Base-by-base conservation (phyloP, 1,284 basidiomycete species). In the Pholiota adiposa region DNA sequence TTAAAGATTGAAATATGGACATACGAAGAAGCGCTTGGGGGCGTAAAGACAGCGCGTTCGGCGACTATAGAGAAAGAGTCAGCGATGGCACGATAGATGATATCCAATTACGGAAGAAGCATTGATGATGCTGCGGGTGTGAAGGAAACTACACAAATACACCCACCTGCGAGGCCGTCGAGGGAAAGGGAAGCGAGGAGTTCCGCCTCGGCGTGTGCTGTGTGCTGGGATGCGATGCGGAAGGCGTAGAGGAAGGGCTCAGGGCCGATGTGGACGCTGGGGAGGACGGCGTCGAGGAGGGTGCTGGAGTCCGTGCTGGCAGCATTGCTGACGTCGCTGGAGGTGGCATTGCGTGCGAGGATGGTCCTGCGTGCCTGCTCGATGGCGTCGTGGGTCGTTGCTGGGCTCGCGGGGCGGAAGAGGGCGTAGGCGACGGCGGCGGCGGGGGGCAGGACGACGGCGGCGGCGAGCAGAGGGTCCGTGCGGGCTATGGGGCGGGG, bases 301-400 rank as follows among this genome's bases (percentile, higher is more conserved):
- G 73, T 33, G 60, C 14, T 25, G 44, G 25, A 27, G 9, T 23
- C 16, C 2, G 11, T 27, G 25, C 12, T 46, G 23, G 21, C 9
- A 12, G 44, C 4, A 27, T 8, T 19, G 18, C 11, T 9, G 18
- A 19, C 11, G 11, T 3, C 21, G 60, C 23, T 60, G 70, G 41
- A 67, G 71, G 33, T 18, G 56, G 34, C 63, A 46, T 82, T 81
- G 51, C 70, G 73, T 23, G 72, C 69, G 11, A 84, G 56, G 3
- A 89, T 65, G 1, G 72, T 70, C 61, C 83, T 78, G 54, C 89
- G 79, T 4, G 83, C 87, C 23, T 73, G 64, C 66, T 91, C 88
- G 56, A 90, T 72, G 51, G 71, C 66, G 41, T 84, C 80, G 49
- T 51, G 74, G 65, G 31, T 64, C 8, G 66, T 2, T 70, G 53